phyloP scores from a whole-genome alignment of 2,329 filamentous ascomycete genomes.

The Apiospora arundinis region DNA sequence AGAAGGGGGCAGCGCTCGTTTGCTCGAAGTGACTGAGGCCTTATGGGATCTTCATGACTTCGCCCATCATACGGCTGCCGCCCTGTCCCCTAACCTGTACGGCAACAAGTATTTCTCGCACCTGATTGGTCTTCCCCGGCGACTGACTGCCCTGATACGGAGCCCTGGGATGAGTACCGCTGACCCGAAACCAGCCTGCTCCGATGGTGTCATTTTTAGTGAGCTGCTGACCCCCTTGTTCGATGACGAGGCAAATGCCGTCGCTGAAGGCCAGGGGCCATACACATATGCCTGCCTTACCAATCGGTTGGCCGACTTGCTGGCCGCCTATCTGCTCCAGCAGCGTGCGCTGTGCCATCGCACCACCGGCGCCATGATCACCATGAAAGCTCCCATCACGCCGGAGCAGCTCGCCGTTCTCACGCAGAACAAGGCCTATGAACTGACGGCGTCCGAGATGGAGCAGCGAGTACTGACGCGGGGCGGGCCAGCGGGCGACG shows the following conservation, averaged over 20 bases:
- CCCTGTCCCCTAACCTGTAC: neutral
- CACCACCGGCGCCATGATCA: neutral
- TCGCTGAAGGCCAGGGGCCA: neutral
- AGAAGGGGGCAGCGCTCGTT: neutral
- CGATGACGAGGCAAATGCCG: neutral
- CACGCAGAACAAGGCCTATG: neutral
- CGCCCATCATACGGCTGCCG: neutral
- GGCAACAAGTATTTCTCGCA: constrained; percentile 2
- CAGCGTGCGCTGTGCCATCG: neutral
- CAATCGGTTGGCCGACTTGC: neutral
- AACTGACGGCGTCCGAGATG: neutral
- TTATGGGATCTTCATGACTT: neutral
- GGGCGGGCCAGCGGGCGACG: neutral
- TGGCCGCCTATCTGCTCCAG: neutral
- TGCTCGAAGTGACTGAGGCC: neutral
- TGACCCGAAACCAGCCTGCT: neutral
- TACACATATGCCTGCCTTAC: neutral
- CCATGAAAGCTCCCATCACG: neutral
- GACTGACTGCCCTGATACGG: neutral
- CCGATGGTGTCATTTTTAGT: neutral
- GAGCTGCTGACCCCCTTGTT: neutral
- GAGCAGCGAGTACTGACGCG: neutral
- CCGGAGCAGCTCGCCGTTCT: neutral
- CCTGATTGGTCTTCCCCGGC: neutral
- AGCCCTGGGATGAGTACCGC: neutral